Evolutionary conservation across 371 early-diverging fungal species (phyloP), one percentile per base, ranked within the genome.

Genomic region (Mortierella sp.): DNA sequence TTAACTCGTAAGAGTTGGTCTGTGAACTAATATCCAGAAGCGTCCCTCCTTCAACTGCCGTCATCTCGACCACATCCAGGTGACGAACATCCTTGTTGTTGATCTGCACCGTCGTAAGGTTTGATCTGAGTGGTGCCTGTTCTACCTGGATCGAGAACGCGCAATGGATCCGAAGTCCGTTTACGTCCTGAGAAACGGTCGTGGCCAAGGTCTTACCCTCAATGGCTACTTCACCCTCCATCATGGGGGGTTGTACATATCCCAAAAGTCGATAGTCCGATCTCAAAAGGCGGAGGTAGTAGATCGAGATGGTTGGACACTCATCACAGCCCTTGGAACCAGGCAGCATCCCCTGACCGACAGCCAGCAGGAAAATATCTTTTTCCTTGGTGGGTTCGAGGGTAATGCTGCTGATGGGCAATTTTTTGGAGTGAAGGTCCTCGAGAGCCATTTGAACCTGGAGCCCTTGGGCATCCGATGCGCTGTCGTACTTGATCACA

Each of bases 1-100:
- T 15, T 1, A 79, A 70, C 19, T 79, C 80, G 23, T 66, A 66
- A 7, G 80, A 70, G 50, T 79, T 72, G 28, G 70, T 73, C 47
- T 62, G 70, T 16, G 80, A 69, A 29, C 73, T 73, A 63, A 79
- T 73, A 57, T 73, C 80, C 60, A 72, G 23, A 2, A 79, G 80
- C 14, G 69, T 63, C 4, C 80, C 80, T 2, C 80, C 70, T 23
- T 73, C 73, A 19, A 57, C 21, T 0, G 66, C 70, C 55, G 62
- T 43, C 70, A 70, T 63, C 21, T 70, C 66, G 6, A 64, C 70
- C 5, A 69, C 62, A 46, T 73, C 73, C 45, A 72, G 26, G 7
- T 67, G 53, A 48, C 64, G 61, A 18, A 73, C 70, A 1, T 79
- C 80, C 55, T 66, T 69, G 28, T 69, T 56, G 44, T 60, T 66